These are phyloP conservation scores for Fusarium guadeloupense DNA, from an alignment of 2,329 filamentous ascomycete species.

Conservation along the genomic window DNA sequence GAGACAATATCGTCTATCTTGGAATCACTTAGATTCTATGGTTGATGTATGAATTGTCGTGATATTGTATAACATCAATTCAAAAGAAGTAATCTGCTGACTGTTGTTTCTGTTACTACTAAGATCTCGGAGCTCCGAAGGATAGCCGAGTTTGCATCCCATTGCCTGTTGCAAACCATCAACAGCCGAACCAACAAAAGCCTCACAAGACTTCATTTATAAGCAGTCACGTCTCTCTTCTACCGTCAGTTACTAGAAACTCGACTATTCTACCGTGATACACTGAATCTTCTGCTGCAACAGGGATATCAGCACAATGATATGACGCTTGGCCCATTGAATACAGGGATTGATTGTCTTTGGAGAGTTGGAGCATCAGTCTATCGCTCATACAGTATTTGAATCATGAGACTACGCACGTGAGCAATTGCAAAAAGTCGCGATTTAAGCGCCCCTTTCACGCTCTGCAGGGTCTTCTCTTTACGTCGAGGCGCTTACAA, in stretches of 20 bases:
- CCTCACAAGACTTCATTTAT: not conserved
- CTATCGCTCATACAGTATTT: too few species aligned
- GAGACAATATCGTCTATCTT: not conserved
- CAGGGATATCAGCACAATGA: not conserved
- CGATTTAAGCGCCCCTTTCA: not conserved
- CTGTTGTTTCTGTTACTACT: not conserved
- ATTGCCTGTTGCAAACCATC: conserved; percentile 2
- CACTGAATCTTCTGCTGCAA: not conserved
- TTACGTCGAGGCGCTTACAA: not conserved
- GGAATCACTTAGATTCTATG: not conserved
- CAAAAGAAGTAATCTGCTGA: not conserved
- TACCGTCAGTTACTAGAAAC: not conserved
- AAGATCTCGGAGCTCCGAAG: conserved; percentile 13
- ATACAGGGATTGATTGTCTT: too few species aligned
- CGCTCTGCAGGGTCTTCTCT: not conserved
- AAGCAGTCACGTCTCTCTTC: not conserved
- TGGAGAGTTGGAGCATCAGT: too few species aligned
- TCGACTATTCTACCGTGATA: not conserved
- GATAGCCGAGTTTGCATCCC: not conserved
- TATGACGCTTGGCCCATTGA: too few species aligned
- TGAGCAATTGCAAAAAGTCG: not conserved
- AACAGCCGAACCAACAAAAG: not conserved
- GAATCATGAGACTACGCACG: not conserved
- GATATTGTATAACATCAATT: not conserved
- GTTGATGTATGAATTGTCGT: too few species aligned